Percentiles rank a stretch among this genome's conserved stretches.
These are phyloP conservation scores for Metschnikowia chrysomelidarum DNA, from an alignment of 805 yeast genomes.

Conservation along the genomic window DNA sequence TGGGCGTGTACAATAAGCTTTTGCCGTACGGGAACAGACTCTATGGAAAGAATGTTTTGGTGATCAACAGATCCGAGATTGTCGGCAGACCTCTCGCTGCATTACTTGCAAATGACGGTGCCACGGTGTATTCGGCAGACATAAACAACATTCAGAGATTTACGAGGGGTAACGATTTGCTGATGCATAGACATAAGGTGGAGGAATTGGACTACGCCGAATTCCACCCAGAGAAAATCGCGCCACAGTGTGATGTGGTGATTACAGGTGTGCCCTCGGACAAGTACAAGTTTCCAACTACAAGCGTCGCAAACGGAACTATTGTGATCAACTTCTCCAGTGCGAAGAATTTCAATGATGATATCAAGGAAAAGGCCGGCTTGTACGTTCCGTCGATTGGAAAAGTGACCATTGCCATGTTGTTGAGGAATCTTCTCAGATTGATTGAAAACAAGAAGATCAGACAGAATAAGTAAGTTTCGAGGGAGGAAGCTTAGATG, in stretches of 20 bases:
- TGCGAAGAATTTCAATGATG: constrained; percentile 81
- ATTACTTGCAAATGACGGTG: constrained; percentile 93
- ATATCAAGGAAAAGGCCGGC: constrained; percentile 81
- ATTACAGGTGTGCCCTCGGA: constrained; percentile 94
- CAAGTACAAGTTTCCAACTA: constrained; percentile 80
- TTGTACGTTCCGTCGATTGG: constrained; percentile 95
- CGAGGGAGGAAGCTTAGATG: too few species aligned
- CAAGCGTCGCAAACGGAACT: constrained; percentile 80
- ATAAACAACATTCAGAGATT: constrained; percentile 83
- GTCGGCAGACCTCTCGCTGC: constrained; percentile 98
- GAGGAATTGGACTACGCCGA: constrained; percentile 48
- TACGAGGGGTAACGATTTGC: constrained; percentile 91
- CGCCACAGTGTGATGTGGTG: constrained; percentile 80
- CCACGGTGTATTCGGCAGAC: constrained; percentile 90
- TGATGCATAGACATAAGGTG: constrained; percentile 79
- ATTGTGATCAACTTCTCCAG: constrained; percentile 88
- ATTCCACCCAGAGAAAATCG: constrained; percentile 57
- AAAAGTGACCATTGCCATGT: constrained; percentile 94
- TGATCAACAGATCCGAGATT: constrained; percentile 92
- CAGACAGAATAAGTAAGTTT: constrained; percentile 14
- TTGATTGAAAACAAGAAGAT: constrained; percentile 62
- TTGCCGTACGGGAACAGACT: constrained; percentile 87
- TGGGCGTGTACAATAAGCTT: constrained; percentile 81
- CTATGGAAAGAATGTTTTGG: constrained; percentile 87
- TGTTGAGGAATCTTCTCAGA: constrained; percentile 83